phyloP scores from a whole-genome alignment of 768 basidiomycete genomes.

The Coprinopsis sp. region DNA sequence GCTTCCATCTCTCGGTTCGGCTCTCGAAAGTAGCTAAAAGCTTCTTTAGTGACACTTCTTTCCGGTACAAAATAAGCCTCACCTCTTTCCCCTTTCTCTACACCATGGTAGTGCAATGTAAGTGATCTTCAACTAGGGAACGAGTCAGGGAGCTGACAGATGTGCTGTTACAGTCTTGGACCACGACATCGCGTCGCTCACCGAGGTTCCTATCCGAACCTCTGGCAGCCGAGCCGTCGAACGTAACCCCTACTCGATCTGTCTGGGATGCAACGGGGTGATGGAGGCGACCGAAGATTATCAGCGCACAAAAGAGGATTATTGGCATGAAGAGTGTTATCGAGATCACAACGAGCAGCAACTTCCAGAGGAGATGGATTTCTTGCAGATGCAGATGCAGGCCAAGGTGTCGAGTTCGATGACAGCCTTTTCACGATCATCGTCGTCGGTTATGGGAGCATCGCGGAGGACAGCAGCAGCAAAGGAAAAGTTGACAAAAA shows the following conservation, averaged over 20 bases:
- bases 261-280: constrained; percentile 11
- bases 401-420: constrained; percentile 2
- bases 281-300: constrained; percentile 1
- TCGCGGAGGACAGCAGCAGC: no score
- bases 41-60: no score
- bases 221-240: constrained; percentile 6
- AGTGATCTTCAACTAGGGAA: not conserved
- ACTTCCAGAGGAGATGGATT: not conserved
- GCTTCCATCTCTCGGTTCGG: no score
- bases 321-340: constrained; percentile 8
- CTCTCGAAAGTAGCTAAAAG: no score
- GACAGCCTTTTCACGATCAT: no score
- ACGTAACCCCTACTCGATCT: constrained; percentile 7
- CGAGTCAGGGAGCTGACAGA: not conserved
- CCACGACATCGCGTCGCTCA: not conserved
- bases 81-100: no score
- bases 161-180: not conserved
- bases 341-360: not conserved
- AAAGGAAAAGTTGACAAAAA: no score
- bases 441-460: no score
- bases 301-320: constrained; percentile 3
- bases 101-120: constrained; percentile 6
- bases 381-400: not conserved
- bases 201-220: constrained; percentile 6
- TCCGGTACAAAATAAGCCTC: no score